Percentiles rank a stretch among this genome's conserved stretches.
Evolutionary conservation across 2,329 filamentous ascomycete genomes (phyloP).

Genomic region (Fusarium hainanense): DNA sequence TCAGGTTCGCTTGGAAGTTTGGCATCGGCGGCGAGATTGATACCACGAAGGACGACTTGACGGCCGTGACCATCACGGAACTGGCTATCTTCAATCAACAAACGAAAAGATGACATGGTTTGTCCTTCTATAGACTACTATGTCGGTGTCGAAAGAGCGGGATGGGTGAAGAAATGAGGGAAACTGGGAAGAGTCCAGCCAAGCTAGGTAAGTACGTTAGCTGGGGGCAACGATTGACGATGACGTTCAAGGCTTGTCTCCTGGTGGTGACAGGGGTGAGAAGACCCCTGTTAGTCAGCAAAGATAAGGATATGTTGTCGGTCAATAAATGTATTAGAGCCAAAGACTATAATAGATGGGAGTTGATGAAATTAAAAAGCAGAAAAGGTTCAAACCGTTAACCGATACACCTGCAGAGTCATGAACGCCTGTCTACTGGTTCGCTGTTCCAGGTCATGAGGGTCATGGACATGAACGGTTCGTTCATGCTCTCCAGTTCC

Average conservation of each 20-base stretch:
- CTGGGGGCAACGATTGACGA: constrained; percentile 28
- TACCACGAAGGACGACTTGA: constrained; percentile 89
- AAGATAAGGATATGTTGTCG: neutral
- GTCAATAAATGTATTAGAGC: neutral
- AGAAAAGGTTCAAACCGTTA: neutral
- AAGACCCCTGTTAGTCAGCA: constrained; percentile 38
- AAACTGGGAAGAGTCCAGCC: constrained; percentile 29
- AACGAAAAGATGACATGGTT: constrained; percentile 77
- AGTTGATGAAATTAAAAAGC: neutral
- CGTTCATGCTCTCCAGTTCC: constrained; percentile 4
- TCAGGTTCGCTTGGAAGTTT: constrained; percentile 88
- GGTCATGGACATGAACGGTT: constrained; percentile 8
- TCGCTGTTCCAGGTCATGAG: constrained; percentile 26
- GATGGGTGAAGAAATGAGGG: constrained; percentile 9
- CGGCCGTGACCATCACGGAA: constrained; percentile 86
- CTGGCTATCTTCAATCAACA: constrained; percentile 85
- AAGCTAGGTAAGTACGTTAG: constrained; percentile 23
- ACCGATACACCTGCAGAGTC: neutral
- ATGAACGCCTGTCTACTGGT: neutral
- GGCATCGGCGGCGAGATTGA: constrained; percentile 91
- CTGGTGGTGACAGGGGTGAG: constrained; percentile 14
- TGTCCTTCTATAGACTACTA: constrained; percentile 9
- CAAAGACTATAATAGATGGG: neutral
- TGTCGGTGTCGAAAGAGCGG: constrained; percentile 14
- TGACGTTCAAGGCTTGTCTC: constrained; percentile 40